Base-by-base conservation (phyloP, 257 asterid genomes). In the Plantago major region DNA sequence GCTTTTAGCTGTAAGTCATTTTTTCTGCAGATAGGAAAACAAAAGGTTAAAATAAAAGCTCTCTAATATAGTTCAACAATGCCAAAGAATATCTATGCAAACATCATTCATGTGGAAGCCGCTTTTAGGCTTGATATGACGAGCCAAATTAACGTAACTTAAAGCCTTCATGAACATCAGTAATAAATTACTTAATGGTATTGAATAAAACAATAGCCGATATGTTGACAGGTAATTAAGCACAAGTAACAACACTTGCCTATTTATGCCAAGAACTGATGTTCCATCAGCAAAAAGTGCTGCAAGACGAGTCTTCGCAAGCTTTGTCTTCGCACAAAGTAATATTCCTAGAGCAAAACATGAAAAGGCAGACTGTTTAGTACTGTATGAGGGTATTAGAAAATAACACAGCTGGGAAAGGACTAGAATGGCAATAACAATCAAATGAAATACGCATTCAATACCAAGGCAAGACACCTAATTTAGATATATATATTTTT, bases 261-360 rank as follows among this genome's bases (percentile, higher is more conserved):
- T 62, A 67, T 71, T 69, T 59, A 71, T 65, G 66, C 74, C 77
- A 58, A 86, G 78, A 76, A 62, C 66, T 55, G 99, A 86, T 40
- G 99, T 89, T 65, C 95, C 97, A 67, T 87, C 95, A 50, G 99
- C 96, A 28, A 93, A 93, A 76, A 75, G 79, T 19, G 96, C 84
- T 45, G 99, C 88, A 63, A 93, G 90, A 74, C 81, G 72, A 70
- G 95, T 81, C 81, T 89, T 93, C 2, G 94, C 87, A 3, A 65
- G 74, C 80, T 84, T 85, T 50, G 95, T 84, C 73, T 89, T 93
- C 53, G 97, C 99, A 82, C 99, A 93, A 69, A 93, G 99, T 71
- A 93, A 76, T 70, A 93, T 65, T 64, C 99, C 99, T 92, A 71
- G 48, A 71, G 38, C 68, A 55, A 68, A 57, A 69, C 42, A 59